phyloP scores from a whole-genome alignment of 768 basidiomycete genomes.

The Phaeotremella skinneri region DNA sequence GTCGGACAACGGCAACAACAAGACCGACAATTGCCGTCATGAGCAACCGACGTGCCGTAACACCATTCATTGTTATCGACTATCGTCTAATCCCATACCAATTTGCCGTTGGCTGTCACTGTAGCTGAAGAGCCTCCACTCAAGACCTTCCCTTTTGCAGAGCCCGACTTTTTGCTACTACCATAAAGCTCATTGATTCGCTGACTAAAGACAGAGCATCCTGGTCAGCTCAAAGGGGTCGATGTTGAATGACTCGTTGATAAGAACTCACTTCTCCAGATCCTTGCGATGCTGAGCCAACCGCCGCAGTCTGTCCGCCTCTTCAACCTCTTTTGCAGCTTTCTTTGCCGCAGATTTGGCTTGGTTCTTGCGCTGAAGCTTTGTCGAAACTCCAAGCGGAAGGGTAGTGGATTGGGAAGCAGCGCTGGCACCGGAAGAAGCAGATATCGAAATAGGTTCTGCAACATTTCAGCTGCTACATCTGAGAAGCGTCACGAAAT shows the following conservation, averaged over 20 bases:
- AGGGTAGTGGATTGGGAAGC: conserved; percentile 12
- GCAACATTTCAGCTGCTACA: not conserved
- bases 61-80: not conserved
- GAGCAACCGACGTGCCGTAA: too few species aligned
- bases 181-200: conserved; percentile 42
- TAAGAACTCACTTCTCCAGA: conserved; percentile 33
- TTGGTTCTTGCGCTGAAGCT: conserved; percentile 42
- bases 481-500: not conserved
- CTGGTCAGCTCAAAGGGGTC: too few species aligned
- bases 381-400: conserved; percentile 29
- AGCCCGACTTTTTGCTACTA: conserved; percentile 16
- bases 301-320: conserved; percentile 36
- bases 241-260: not conserved
- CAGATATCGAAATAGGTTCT: conserved; percentile 29
- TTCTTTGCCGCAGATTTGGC: conserved; percentile 44
- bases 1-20: too few species aligned
- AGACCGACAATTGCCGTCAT: too few species aligned
- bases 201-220: conserved; percentile 22
- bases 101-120: conserved; percentile 34
- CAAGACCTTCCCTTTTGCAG: conserved; percentile 18
- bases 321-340: conserved; percentile 37
- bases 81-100: conserved; percentile 39
- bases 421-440: not conserved
- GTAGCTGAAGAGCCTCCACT: conserved; percentile 21
- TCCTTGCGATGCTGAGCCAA: conserved; percentile 34